These are phyloP conservation scores for Termitomyces sp. DNA, from an alignment of 768 basidiomycete species.

Conservation along the genomic window DNA sequence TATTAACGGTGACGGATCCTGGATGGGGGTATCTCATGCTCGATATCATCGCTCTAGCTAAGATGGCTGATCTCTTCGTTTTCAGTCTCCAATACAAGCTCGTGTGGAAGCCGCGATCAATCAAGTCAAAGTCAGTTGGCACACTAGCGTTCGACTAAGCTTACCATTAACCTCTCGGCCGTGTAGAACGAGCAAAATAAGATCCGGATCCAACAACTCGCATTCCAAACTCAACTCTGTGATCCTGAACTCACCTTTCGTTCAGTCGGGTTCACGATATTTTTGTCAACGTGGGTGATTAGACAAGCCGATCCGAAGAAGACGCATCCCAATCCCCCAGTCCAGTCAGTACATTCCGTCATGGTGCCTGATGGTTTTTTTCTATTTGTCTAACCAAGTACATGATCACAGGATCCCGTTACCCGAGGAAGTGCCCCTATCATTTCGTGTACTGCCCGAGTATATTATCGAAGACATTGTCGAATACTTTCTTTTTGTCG, in stretches of 20 bases:
- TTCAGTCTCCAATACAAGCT: slow-evolving; percentile 63
- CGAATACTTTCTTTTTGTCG: slow-evolving; percentile 80
- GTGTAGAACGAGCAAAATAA: slow-evolving; percentile 63
- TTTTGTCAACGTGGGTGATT: slow-evolving; percentile 92
- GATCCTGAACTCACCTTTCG: slow-evolving; percentile 82
- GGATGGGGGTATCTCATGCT: slow-evolving; percentile 63
- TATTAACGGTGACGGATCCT: slow-evolving; percentile 70
- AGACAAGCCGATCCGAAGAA: slow-evolving; percentile 81
- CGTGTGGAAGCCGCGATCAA: slow-evolving; percentile 77
- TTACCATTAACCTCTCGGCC: background rate
- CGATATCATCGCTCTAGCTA: background rate
- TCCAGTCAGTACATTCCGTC: slow-evolving; percentile 46
- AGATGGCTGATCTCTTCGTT: background rate
- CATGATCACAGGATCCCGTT: slow-evolving; percentile 67
- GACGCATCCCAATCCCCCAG: slow-evolving; percentile 61
- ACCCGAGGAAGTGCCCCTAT: slow-evolving; percentile 76
- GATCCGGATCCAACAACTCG: slow-evolving; percentile 65
- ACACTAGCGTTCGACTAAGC: background rate
- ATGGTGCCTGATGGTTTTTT: background rate
- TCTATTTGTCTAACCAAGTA: background rate
- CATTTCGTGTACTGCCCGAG: slow-evolving; percentile 87
- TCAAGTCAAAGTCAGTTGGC: slow-evolving; percentile 56
- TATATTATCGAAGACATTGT: slow-evolving; percentile 92
- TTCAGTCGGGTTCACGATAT: slow-evolving; percentile 79
- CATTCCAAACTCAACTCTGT: slow-evolving; percentile 79